These are phyloP conservation scores for Gynandropsis gynandra DNA, from an alignment of 345 rosid genomes.

Conservation along the genomic window DNA sequence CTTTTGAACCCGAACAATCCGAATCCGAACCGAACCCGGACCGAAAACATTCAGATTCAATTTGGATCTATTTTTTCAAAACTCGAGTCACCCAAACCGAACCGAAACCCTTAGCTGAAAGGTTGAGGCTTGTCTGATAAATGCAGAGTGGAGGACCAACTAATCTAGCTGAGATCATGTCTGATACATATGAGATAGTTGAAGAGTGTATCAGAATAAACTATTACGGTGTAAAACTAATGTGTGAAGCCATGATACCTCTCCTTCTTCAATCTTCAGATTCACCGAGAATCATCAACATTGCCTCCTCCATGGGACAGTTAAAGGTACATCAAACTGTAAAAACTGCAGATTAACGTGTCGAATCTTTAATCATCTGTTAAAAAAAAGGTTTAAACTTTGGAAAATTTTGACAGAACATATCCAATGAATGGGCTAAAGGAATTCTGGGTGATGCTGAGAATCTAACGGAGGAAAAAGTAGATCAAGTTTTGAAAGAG, in stretches of 20 bases:
- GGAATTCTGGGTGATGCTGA: constrained; percentile 33
- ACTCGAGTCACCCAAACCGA: too few species aligned
- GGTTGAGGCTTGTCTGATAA: background rate
- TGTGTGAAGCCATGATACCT: constrained; percentile 40
- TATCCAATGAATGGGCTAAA: constrained; percentile 34
- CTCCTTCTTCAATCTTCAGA: constrained; percentile 45
- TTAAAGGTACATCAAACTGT: constrained; percentile 28
- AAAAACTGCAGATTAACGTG: background rate
- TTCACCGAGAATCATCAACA: constrained; percentile 43
- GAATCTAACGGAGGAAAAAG: constrained; percentile 36
- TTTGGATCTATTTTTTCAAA: too few species aligned
- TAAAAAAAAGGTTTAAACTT: background rate
- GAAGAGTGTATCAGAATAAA: constrained; percentile 37
- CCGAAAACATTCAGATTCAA: too few species aligned
- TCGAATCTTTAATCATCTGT: too few species aligned
- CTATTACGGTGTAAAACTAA: constrained; percentile 44
- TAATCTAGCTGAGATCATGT: constrained; percentile 26
- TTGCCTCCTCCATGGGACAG: constrained; percentile 36
- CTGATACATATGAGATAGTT: constrained; percentile 29
- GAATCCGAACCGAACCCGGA: too few species aligned
- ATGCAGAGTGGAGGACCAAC: constrained; percentile 21
- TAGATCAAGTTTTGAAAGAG: constrained; percentile 33
- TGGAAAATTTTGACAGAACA: constrained; percentile 20
- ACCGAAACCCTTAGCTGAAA: background rate
- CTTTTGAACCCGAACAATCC: too few species aligned